Conservation (phyloP, 2,329 filamentous ascomycete genomes). For the Xylariaceae sp. region DNA sequence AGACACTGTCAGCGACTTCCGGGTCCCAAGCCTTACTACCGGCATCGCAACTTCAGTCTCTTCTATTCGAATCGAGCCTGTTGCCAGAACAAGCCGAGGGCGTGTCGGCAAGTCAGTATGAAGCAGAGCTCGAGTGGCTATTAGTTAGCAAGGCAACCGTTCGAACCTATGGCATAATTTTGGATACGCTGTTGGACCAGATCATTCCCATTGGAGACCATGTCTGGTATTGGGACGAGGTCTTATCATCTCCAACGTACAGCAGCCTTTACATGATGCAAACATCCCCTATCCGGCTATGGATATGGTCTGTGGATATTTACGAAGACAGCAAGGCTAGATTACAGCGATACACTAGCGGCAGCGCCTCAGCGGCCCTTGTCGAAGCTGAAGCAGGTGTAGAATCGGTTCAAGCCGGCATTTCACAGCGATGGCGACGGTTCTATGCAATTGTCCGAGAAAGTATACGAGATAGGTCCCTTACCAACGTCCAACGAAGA, state of each 20-base stretch:
- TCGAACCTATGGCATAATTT: constrained; percentile 82
- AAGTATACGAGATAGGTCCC: constrained; percentile 72
- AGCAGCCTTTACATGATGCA: constrained; percentile 85
- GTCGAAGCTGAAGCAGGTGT: constrained; percentile 30
- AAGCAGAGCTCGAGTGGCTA: constrained; percentile 86
- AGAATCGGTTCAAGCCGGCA: constrained; percentile 40
- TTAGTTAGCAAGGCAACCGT: constrained; percentile 87
- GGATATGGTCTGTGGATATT: constrained; percentile 70
- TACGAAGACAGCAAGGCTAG: constrained; percentile 62
- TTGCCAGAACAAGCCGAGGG: constrained; percentile 40
- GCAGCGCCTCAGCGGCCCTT: constrained; percentile 33
- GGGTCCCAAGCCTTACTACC: constrained; percentile 66
- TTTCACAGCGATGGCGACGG: constrained; percentile 60
- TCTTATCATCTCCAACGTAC: constrained; percentile 76
- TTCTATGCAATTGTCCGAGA: constrained; percentile 83
- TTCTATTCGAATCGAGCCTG: constrained; percentile 67
- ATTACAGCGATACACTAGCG: constrained; percentile 41
- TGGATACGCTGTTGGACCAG: constrained; percentile 78
- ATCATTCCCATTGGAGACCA: constrained; percentile 84
- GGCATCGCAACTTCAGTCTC: constrained; percentile 58
- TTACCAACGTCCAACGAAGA: constrained; percentile 70
- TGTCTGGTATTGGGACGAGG: constrained; percentile 94
- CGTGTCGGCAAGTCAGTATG: constrained; percentile 52
- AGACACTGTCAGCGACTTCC: constrained; percentile 70
- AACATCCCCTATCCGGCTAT: constrained; percentile 76